Evolutionary conservation across 306 rosid genomes (phyloP).

Genomic region (Astragalus glycyphyllos): DNA sequence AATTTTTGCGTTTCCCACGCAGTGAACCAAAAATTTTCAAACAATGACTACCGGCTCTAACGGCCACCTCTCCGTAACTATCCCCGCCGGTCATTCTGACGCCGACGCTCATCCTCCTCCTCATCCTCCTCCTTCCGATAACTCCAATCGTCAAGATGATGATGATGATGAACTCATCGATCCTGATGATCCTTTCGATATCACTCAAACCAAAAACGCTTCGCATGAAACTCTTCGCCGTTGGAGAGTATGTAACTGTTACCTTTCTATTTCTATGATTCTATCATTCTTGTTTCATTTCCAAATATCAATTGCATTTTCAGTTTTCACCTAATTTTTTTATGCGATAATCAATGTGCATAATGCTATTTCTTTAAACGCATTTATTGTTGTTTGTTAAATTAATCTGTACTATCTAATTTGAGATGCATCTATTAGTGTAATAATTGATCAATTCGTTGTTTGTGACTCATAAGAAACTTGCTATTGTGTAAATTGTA

Average conservation of each 20-base stretch:
- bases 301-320: not conserved
- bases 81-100: not conserved
- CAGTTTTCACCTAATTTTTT: not conserved
- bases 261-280: slow-evolving; percentile 14
- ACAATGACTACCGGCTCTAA: slow-evolving; percentile 58
- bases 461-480: slow-evolving; percentile 8
- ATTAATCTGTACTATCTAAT: slow-evolving; percentile 3
- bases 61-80: slow-evolving; percentile 46
- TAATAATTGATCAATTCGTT: not conserved
- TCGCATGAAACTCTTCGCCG: slow-evolving; percentile 73
- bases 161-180: slow-evolving; percentile 17
- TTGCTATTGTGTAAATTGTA: not conserved
- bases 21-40: not conserved
- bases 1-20: slow-evolving; percentile 35
- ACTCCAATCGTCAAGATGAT: not conserved
- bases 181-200: slow-evolving; percentile 74
- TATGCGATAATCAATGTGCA: not conserved
- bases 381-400: not conserved
- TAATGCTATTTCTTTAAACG: not conserved
- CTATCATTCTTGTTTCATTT: not conserved
- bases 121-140: not conserved
- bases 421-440: not conserved
- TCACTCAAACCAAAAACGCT: slow-evolving; percentile 76
- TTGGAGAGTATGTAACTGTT: slow-evolving; percentile 45
- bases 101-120: slow-evolving; percentile 3